Base-by-base conservation (phyloP, 805 yeast genomes). In the Yamadazyma phyllophila region DNA sequence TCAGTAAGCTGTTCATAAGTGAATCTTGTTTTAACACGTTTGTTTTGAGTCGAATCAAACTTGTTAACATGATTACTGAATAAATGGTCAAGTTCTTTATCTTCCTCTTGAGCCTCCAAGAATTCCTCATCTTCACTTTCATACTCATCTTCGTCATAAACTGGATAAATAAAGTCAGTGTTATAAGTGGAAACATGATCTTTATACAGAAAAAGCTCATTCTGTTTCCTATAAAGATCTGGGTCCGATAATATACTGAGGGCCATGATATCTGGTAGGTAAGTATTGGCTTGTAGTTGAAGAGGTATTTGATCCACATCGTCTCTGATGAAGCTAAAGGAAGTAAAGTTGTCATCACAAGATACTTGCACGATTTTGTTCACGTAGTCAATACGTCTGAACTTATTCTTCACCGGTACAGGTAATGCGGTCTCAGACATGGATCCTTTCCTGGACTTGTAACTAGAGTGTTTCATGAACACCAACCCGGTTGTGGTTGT, bases 401-500 rank as follows among this genome's bases (percentile, higher is more conserved):
- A 84, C 59, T 84, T 85, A 57, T 72, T 50, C 50, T 62, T 66
- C 7, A 53, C 57, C 33, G 54, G 67, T 27, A 52, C 61, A 39
- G 58, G 66, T 55, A 50, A 67, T 44, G 38, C 41, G 14, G 62
- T 48, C 31, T 62, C 74, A 20, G 69, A 49, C 51, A 63, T 53
- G 1, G 75, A 68, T 17, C 57, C 65, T 39, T 62, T 58, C 16
- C 74, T 44, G 40, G 53, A 59, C 13, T 48, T 50, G 6, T 37
- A 27, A 3, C 31, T 40, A n/a, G 61, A 41, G 37, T 52, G 50
- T 50, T 66, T 75, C 52, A 70, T 67, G 53, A 77, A 88, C 0
- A 79, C 87, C 16, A 83, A 76, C 0, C 97, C 97, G 40, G 81
- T 80, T 15, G 69, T 61, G 0, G 94, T 84, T 50, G 85, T 78